phyloP scores from a whole-genome alignment of 768 basidiomycete genomes.

The Russula sp. region DNA sequence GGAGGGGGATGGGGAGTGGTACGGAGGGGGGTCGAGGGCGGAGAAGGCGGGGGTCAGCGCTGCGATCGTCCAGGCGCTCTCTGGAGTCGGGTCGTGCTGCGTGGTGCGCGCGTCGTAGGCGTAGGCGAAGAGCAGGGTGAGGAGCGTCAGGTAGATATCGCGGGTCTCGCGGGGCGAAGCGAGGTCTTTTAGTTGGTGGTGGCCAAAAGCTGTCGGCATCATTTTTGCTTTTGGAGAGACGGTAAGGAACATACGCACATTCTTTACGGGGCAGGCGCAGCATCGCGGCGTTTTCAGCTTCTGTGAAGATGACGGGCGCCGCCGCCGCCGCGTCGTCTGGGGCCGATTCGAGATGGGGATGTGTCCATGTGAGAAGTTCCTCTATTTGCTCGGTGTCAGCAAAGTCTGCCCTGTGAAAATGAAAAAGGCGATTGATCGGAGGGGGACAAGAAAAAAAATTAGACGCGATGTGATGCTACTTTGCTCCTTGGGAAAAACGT shows the following conservation, averaged over 20 bases:
- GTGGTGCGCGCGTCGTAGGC: conserved; percentile 77
- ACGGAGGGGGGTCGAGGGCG: conserved; percentile 72
- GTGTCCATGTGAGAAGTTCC: conserved; percentile 60
- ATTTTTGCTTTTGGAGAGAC: not conserved
- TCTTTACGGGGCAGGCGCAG: conserved; percentile 49
- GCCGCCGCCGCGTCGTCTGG: too few relatives aligned
- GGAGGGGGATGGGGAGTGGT: conserved; percentile 29
- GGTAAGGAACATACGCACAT: conserved; percentile 33
- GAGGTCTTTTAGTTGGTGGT: conserved; percentile 39
- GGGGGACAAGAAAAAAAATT: not conserved
- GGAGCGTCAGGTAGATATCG: conserved; percentile 59
- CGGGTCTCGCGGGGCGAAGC: conserved; percentile 49
- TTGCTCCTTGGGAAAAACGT: conserved; percentile 50
- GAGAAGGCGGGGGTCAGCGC: conserved; percentile 70
- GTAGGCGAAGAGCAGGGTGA: conserved; percentile 72
- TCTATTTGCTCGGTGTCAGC: conserved; percentile 71
- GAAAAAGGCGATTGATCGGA: conserved; percentile 4
- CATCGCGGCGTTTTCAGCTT: conserved; percentile 65
- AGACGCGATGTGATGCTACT: conserved; percentile 26
- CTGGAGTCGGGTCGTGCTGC: conserved; percentile 73
- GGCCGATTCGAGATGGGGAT: conserved; percentile 40
- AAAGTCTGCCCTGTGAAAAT: conserved; percentile 62
- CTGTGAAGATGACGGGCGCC: conserved; percentile 52
- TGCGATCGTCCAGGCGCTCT: conserved; percentile 84
- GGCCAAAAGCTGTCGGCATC: too few relatives aligned